Conservation (phyloP, 768 basidiomycete genomes). For the Mycena rosella region DNA sequence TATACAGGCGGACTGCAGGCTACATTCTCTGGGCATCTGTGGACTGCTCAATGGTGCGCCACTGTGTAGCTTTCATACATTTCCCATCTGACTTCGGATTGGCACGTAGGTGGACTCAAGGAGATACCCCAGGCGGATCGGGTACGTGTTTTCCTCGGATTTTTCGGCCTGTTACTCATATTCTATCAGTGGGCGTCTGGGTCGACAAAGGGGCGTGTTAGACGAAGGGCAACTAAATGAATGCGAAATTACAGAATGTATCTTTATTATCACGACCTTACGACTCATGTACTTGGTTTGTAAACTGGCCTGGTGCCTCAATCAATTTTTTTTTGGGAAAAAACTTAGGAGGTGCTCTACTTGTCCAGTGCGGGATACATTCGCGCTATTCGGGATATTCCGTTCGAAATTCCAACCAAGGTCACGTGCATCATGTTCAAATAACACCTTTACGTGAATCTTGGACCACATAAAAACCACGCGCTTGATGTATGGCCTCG, state of each 20-base stretch:
- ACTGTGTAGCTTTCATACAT: no score
- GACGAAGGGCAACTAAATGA: neutral
- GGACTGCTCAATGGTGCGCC: constrained; percentile 67
- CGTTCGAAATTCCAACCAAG: no score
- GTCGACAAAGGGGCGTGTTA: constrained; percentile 62
- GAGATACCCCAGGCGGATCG: constrained; percentile 65
- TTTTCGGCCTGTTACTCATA: constrained; percentile 5
- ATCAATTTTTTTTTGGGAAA: no score
- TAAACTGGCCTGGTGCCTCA: constrained; percentile 9
- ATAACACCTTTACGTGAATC: no score
- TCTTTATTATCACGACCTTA: neutral
- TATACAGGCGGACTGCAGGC: constrained; percentile 62
- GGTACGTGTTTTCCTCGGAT: constrained; percentile 48
- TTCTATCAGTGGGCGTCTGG: constrained; percentile 65
- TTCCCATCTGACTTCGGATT: neutral
- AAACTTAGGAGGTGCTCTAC: no score
- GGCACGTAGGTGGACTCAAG: constrained; percentile 63
- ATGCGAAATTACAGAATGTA: constrained; percentile 17
- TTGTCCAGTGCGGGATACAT: no score
- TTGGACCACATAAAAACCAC: no score
- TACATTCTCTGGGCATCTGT: constrained; percentile 63
- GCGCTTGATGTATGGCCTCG: no score
- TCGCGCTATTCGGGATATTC: no score
- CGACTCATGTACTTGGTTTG: constrained; percentile 7
- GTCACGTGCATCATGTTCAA: neutral